Base-by-base conservation (phyloP, 345 rosid genomes). In the Bretschneidera sinensis region DNA sequence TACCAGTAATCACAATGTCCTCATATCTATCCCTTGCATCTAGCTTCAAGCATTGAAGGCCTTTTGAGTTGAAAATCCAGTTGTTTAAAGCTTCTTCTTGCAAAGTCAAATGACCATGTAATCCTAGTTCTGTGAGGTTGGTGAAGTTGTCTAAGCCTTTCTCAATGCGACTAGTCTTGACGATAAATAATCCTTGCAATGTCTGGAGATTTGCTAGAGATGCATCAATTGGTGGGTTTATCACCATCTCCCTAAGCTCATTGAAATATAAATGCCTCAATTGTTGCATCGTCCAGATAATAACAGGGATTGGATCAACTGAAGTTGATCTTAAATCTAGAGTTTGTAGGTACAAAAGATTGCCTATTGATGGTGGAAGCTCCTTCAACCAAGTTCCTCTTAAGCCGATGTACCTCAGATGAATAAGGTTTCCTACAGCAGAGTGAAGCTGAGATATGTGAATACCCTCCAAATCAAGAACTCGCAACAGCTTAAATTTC, bases 1-100 rank as follows among this genome's bases (percentile, higher is more conserved):
- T n/a, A 5, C 23, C 14, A n/a, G 34, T 1, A 2, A 9, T 54
- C 17, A 13, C n/a, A 14, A 14, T 2, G 4, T 13, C 6, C 4
- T 1, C 13, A n/a, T n/a, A n/a, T n/a, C n/a, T n/a, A n/a, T n/a
- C 5, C 5, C 24, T 53, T 25, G 64, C 17, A n/a, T 53, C 35
- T 22, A 67, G 50, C 50, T 66, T 66, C 64, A 67, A 59, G 13
- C 35, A 16, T 21, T 52, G 54, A 7, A 67, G 64, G 33, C 54
- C 64, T 50, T 52, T 59, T 25, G n/a, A 52, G 39, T 67, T 59
- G 25, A 43, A 52, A 52, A 53, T 52, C 71, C 71, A 59, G n/a
- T 33, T 22, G 24, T 48, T n/a, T 52, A 59, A 43, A 24, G 71
- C 71, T 59, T 67, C 71, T 59, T 52, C 70, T 20, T 66, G 59